Conservation (phyloP, 2,329 filamentous ascomycete species). For the Sporothrix curviconia region DNA sequence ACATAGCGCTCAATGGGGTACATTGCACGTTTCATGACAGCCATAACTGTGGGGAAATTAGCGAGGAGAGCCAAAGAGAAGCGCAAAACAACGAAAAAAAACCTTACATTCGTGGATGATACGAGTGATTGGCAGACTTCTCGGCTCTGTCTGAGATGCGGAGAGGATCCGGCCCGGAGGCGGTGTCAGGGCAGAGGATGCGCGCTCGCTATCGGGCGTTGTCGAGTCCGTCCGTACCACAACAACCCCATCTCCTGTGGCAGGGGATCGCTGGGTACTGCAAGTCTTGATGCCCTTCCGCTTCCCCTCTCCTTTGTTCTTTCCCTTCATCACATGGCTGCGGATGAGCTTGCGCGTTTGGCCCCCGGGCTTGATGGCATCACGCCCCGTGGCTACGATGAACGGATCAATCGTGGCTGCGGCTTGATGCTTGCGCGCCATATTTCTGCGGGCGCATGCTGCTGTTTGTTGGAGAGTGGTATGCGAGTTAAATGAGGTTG, state of each 20-base stretch:
- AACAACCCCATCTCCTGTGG: neutral
- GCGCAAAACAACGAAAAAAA: neutral
- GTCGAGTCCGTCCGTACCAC: neutral
- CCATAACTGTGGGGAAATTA: conserved; percentile 30
- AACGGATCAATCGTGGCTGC: conserved; percentile 3
- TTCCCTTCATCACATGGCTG: conserved; percentile 38
- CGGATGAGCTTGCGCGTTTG: conserved; percentile 32
- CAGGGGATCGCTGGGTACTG: neutral
- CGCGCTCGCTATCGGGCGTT: too few relatives aligned
- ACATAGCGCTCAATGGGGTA: conserved; percentile 30
- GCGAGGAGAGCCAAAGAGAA: neutral
- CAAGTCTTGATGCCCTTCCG: neutral
- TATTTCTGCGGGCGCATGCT: neutral
- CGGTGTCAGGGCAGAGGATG: too few relatives aligned
- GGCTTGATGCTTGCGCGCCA: neutral
- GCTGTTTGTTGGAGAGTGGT: neutral
- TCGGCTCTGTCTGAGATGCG: neutral
- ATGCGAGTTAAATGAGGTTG: neutral
- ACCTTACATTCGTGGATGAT: neutral
- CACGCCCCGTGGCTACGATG: conserved; percentile 1
- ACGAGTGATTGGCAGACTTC: neutral
- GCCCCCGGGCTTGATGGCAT: conserved; percentile 24
- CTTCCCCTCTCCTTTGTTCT: conserved; percentile 25
- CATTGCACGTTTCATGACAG: conserved; percentile 21
- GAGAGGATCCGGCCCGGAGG: neutral